phyloP scores from a whole-genome alignment of 2,329 filamentous ascomycete genomes.

The Pseudogymnoascus sp. region DNA sequence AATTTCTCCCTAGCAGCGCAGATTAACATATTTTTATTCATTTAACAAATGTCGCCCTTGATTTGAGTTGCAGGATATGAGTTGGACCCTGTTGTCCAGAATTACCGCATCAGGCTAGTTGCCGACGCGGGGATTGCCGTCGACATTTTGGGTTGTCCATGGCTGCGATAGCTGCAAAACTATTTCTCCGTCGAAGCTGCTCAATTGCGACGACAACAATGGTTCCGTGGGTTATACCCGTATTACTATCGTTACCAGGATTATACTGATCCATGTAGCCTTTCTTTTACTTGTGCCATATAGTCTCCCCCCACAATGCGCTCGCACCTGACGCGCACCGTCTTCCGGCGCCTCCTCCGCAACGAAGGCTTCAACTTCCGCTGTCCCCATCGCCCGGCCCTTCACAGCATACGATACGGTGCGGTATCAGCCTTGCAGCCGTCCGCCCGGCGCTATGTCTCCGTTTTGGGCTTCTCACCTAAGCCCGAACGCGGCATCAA shows the following conservation, averaged over 20 bases:
- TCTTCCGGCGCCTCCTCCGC: conserved; percentile 48
- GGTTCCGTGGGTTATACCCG: neutral
- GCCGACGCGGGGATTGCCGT: conserved; percentile 3
- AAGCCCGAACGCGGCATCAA: conserved; percentile 52
- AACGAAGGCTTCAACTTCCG: conserved; percentile 34
- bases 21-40: neutral
- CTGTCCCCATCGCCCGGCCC: conserved; percentile 22
- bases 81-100: neutral
- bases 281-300: neutral
- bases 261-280: neutral
- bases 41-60: neutral
- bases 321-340: conserved; percentile 50
- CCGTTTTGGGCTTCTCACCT: conserved; percentile 55
- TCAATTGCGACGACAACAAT: conserved; percentile 4
- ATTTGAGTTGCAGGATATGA: neutral
- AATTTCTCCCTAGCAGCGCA: neutral
- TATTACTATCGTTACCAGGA: neutral
- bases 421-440: conserved; percentile 27
- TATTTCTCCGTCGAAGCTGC: neutral
- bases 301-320: conserved; percentile 36
- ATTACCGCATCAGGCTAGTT: neutral
- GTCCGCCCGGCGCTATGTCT: conserved; percentile 44
- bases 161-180: neutral
- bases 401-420: conserved; percentile 29
- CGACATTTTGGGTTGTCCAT: conserved; percentile 5